Evolutionary conservation across 306 rosid species (phyloP).

Genomic region (Dryas octopetala): DNA sequence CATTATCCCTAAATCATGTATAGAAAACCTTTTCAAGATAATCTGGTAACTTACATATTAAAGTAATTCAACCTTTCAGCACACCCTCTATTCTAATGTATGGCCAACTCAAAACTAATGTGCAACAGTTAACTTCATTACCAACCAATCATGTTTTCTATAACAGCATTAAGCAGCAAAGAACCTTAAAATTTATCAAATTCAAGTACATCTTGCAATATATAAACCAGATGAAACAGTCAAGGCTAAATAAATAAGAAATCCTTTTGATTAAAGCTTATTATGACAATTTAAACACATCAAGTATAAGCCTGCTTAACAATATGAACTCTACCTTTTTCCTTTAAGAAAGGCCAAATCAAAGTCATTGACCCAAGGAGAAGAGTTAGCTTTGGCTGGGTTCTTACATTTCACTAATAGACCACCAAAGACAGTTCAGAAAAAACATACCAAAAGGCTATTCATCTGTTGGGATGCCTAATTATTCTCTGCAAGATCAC

Average conservation of each 20-base stretch:
- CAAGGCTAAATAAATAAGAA: not conserved
- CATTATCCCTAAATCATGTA: not conserved
- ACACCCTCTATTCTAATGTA: too few relatives aligned
- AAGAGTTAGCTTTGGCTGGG: constrained; percentile 9
- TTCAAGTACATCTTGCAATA: not conserved
- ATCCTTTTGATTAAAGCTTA: not conserved
- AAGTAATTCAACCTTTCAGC: not conserved
- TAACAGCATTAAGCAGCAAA: not conserved
- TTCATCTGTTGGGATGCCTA: constrained; percentile 35
- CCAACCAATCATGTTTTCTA: not conserved
- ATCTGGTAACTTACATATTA: not conserved
- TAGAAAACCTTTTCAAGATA: not conserved
- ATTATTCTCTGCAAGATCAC: constrained; percentile 63
- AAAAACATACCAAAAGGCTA: constrained; percentile 28
- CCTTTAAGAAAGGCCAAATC: not conserved
- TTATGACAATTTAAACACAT: not conserved
- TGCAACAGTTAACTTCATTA: not conserved
- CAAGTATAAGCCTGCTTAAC: constrained; percentile 15
- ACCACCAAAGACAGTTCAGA: constrained; percentile 14
- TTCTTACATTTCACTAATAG: not conserved
- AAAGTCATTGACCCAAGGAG: constrained; percentile 19
- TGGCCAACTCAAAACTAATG: not conserved
- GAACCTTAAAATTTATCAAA: not conserved
- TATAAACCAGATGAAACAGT: constrained; percentile 4
- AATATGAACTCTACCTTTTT: not conserved